phyloP scores from a whole-genome alignment of 805 yeast genomes.

The Teunomyces barrocoloradensis region DNA sequence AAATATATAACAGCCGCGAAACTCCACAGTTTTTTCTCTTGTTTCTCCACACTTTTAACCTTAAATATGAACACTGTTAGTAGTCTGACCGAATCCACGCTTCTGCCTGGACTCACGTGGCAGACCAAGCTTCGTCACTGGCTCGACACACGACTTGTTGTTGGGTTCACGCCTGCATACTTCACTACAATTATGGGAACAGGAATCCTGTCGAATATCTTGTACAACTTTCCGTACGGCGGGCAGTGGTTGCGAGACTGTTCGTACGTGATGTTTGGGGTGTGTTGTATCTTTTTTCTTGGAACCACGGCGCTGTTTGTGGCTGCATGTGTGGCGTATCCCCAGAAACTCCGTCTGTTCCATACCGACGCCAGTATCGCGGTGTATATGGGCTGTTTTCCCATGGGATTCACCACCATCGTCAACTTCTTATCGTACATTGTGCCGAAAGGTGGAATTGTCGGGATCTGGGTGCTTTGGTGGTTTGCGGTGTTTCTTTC shows the following conservation, averaged over 20 bases:
- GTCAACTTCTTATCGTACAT: conserved; percentile 53
- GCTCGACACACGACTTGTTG: conserved; percentile 13
- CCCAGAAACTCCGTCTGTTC: conserved; percentile 13
- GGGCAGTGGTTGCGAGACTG: conserved; percentile 56
- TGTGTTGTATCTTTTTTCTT: conserved; percentile 50
- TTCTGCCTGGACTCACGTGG: background rate
- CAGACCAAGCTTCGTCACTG: background rate
- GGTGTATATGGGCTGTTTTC: conserved; percentile 72
- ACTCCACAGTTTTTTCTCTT: conserved; percentile 1
- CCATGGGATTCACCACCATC: conserved; percentile 76
- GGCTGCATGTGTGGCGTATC: conserved; percentile 37
- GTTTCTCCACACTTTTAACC: background rate
- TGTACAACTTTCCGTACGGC: conserved; percentile 65
- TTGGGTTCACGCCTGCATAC: conserved; percentile 48
- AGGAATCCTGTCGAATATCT: conserved; percentile 64
- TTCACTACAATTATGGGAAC: conserved; percentile 83
- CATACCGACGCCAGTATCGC: conserved; percentile 43
- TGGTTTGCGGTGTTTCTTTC: conserved; percentile 62
- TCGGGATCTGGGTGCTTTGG: conserved; percentile 65
- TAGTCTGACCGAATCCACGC: background rate
- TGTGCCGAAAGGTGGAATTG: conserved; percentile 39
- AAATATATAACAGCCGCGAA: background rate
- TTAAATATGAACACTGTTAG: background rate
- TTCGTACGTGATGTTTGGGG: conserved; percentile 62
- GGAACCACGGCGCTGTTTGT: conserved; percentile 41